Evolutionary conservation across 2,329 filamentous ascomycete genomes (phyloP), one percentile per base, ranked within the genome.

Genomic region (Cercospora citrullina): DNA sequence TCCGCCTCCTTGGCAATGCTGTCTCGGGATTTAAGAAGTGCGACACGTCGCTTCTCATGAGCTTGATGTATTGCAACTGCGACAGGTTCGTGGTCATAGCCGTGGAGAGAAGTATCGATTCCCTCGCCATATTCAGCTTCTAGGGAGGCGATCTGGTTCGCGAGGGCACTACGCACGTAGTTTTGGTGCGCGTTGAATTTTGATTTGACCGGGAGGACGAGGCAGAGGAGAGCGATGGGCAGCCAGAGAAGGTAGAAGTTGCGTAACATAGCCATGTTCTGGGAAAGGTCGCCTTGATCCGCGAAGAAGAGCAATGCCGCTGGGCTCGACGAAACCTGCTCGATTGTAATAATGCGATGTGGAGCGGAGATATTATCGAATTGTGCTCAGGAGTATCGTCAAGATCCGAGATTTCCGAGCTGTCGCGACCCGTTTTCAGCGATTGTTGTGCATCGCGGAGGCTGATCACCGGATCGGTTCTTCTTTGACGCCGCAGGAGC

Each of bases 241-340:
- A 68, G 60, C 67, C 67, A 68, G 59, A 68, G 63, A 23, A 68
- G 67, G 33, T 68, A 68, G 59, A 66, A 23, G 36, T 59, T 31
- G 67, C 67, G 48, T 6, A 58, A 23, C 18, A 58, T 31, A 28
- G 57, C 30, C n/a, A 18, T 33, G 21, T 28, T 65, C 31, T 14
- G 10, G 28, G 51, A 14, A 28, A 23, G 8, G 18, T 33, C 45
- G 45, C 26, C 36, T 42, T n/a, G 45, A 51, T 14, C 3, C 4
- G 7, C 33, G 26, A 53, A 61, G 14, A 18, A 48, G 55, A 28
- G 39, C 26, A 42, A 51, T 30, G 23, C 21, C 18, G 36, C n/a
- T 23, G 10, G 26, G 21, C 33, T 9, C 61, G 21, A 39, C 21
- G 48, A 6, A 23, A 18, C 26, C 21, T 48, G 6, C 14, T 55